Evolutionary conservation across 2,329 filamentous ascomycete genomes (phyloP), one percentile per base, ranked within the genome.

Genomic region (Fusarium penzigii): DNA sequence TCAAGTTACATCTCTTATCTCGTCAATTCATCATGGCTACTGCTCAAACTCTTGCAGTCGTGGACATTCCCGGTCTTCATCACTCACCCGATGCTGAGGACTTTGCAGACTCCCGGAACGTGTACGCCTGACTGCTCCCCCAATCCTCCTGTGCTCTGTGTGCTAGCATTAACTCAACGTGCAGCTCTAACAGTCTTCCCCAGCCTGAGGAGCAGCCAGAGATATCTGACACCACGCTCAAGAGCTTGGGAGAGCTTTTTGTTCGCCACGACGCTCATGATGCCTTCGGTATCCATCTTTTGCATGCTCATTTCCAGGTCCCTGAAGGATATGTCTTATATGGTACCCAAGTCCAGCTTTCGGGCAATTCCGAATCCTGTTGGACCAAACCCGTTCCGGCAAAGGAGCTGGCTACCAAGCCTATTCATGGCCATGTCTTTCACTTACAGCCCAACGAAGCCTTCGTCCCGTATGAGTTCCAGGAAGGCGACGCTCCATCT

Each of bases 401-500:
- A 32, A 32, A 29, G 44, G 44, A 46, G 44, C 44, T 46, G 44
- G 44, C 10, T 36, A 46, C 14, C 20, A 40, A 32, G 44, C 44
- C 44, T 32, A 29, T 46, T 40, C 34, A 46, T 46, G 12, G 44
- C 34, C 34, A 46, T 40, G 34, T 46, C 44, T 46, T 46, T 39
- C 44, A 46, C 34, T 46, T 46, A 32, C 34, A 40, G 17, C 36
- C 44, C 17, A 46, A 46, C 17, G 34, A 36, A 40, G 44, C 38
- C 44, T 46, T 46, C 36, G 36, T 46, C 36, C 44, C 44, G 17
- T 46, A 46, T 46, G 17, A 46, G 36, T 46, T 40, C 44, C 44
- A 46, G 44, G 44, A 46, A 32, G 44, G 44, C 11, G 44, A 46
- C 29, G 44, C 44, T 46, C 44, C 34, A 46, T 46, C 44, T 3